Base-by-base conservation (phyloP, 164 flowering plant genomes). In the Umbellularia californica region DNA sequence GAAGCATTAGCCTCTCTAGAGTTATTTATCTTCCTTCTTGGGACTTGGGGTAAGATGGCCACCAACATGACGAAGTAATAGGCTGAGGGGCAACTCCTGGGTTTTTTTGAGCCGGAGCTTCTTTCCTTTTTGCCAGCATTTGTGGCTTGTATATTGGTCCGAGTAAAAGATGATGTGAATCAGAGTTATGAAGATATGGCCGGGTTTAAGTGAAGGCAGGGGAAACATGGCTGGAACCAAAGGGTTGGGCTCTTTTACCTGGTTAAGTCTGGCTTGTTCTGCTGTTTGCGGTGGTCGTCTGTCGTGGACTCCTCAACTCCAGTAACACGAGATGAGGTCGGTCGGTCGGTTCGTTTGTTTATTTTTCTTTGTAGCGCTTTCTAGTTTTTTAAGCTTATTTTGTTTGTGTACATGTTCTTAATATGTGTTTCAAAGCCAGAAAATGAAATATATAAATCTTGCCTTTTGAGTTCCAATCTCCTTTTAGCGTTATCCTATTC, bases 351-450 rank as follows among this genome's bases (percentile, higher is more conserved):
- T 28, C 68, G 52, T 72, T 71, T 69, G 58, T 75, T 15, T 51
- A 23, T 79, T 65, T 20, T 55, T 19, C n/a, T 55, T 55, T 15
- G 71, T 63, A 52, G 66, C 52, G 17, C 27, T 55, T 23, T 76
- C 74, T 70, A 70, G 78, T 51, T 71, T 35, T 55, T 55, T 15
- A 55, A 55, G 30, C 14, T 50, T 27, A 20, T 24, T 71, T 58
- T 55, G 20, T 41, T 63, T 33, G 64, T 76, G 70, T 76, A 76
- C 75, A 76, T 76, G 78, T 67, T 71, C 20, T 55, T 65, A 73
- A 24, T 66, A 47, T n/a, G 69, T 22, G 24, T 51, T 52, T 19
- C 60, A 17, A 17, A 55, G 60, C 60, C n/a, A 55, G 60, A 55
- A 14, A 55, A 55, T 55, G 60, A 55, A 14, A 55, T 41, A 41